phyloP scores from a whole-genome alignment of 345 rosid genomes.

The Aquilaria malaccensis region DNA sequence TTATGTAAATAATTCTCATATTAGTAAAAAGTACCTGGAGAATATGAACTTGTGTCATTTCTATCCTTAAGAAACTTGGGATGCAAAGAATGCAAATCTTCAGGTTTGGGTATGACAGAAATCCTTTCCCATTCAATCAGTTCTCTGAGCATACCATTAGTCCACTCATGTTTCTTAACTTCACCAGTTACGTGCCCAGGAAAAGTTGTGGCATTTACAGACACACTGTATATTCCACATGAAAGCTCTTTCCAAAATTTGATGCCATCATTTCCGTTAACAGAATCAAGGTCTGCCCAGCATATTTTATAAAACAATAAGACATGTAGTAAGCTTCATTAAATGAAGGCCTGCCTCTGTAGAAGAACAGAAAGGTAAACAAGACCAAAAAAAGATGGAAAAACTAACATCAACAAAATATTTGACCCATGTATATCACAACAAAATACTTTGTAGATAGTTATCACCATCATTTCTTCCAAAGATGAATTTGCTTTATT shows the following conservation, averaged over 20 bases:
- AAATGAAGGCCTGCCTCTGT: not conserved
- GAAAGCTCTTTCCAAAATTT: constrained; percentile 87
- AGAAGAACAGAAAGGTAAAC: not conserved
- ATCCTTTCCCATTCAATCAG: constrained; percentile 72
- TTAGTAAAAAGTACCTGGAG: constrained; percentile 18
- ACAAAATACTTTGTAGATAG: not conserved
- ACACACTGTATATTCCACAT: constrained; percentile 70
- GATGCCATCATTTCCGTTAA: constrained; percentile 26
- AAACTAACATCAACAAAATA: not conserved
- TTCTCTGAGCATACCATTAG: constrained; percentile 36
- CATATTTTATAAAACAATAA: not conserved
- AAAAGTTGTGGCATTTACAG: constrained; percentile 27
- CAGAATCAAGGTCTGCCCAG: constrained; percentile 40
- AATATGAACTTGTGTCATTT: constrained; percentile 10
- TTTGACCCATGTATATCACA: not conserved
- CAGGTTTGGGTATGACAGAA: constrained; percentile 44
- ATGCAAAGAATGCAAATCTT: constrained; percentile 20
- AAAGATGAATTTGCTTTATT: too few relatives aligned
- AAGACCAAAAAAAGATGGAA: not conserved
- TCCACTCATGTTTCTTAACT: constrained; percentile 62
- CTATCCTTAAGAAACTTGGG: constrained; percentile 8
- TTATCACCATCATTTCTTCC: too few relatives aligned
- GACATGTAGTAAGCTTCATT: not conserved
- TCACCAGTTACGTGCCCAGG: constrained; percentile 35
- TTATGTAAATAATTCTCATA: constrained; percentile 12